Base-by-base conservation (phyloP, 257 asterid genomes). In the Salvia rosmarinus region DNA sequence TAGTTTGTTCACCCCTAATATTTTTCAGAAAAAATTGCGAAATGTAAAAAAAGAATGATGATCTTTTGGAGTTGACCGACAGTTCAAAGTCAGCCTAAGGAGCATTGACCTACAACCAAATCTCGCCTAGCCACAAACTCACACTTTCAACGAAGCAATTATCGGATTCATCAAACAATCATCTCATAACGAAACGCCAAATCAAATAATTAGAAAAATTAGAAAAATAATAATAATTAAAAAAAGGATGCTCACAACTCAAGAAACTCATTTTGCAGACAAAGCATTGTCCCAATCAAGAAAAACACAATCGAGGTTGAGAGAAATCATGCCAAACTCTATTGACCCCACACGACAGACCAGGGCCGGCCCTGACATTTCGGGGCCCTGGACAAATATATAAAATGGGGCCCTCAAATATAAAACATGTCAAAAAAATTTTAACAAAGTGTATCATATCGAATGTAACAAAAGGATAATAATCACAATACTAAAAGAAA, bases 311-410 rank as follows among this genome's bases (percentile, higher is more conserved):
- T 1, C 3, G 10, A 55, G 64, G 10, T 72, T 23, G 20, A 42
- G 43, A 59, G 11, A 34, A 21, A 77, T 35, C 8, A 87, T 87
- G 94, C 4, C 89, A 12, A 80, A 80, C 68, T 78, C 79, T 68
- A 71, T 64, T 1, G 72, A 69, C 32, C 49, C 76, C 54, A 57
- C n/a, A n/a, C 16, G 60, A 10, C 71, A 67, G 7, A 72, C n/a
- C n/a, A n/a, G n/a, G n/a, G n/a, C n/a, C n/a, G n/a, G n/a, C n/a
- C n/a, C n/a, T n/a, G n/a, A n/a, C n/a, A n/a, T n/a, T n/a, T n/a
- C n/a, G n/a, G n/a, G n/a, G n/a, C n/a, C n/a, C n/a, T n/a, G n/a
- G n/a, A n/a, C n/a, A n/a, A n/a, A n/a, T n/a, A n/a, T n/a, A n/a
- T n/a, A n/a, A n/a, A n/a, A n/a, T n/a, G n/a, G n/a, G n/a, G n/a